A percentile compares a stretch with the other conserved stretches of the same genome.
Conservation (phyloP, 441 rosid genomes). For the Biscutella auriculata region DNA sequence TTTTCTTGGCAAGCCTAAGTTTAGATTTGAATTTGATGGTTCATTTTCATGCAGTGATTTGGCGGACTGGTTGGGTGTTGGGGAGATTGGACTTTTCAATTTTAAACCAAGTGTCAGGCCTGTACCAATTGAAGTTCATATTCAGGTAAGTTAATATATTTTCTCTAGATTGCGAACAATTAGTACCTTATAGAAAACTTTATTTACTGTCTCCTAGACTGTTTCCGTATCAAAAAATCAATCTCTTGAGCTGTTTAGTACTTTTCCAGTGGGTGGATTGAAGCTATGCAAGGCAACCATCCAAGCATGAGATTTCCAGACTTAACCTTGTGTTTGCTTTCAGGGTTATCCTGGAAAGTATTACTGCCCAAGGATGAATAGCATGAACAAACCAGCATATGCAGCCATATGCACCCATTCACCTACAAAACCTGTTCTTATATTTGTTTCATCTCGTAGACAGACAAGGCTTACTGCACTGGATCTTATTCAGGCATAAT, state of each 20-base stretch:
- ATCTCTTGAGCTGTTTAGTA: background rate
- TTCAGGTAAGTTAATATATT: slow-evolving; percentile 61
- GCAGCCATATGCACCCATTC: slow-evolving; percentile 99
- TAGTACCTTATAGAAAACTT: background rate
- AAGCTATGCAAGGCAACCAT: slow-evolving; percentile 1
- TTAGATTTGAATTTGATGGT: slow-evolving; percentile 8
- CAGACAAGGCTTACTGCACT: slow-evolving; percentile 97
- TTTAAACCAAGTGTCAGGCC: slow-evolving; percentile 99
- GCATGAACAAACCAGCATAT: slow-evolving; percentile 99
- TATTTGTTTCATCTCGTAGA: slow-evolving; percentile 97
- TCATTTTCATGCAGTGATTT: slow-evolving; percentile 51
- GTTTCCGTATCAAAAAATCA: background rate
- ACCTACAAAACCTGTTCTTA: slow-evolving; percentile 92
- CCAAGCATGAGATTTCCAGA: slow-evolving; percentile 8
- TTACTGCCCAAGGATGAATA: slow-evolving; percentile 93
- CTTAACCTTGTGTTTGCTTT: slow-evolving; percentile 7
- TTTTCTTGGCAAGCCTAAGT: background rate
- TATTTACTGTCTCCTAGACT: background rate
- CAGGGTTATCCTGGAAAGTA: slow-evolving; percentile 99
- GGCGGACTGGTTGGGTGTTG: slow-evolving; percentile 99
- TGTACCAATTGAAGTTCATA: slow-evolving; percentile 98
- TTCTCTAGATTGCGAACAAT: background rate
- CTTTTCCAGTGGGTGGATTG: background rate
- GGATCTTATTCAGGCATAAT: slow-evolving; percentile 88
- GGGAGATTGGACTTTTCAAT: slow-evolving; percentile 89